Percentiles rank a stretch among this genome's conserved stretches.
Evolutionary conservation across 805 yeast species (phyloP).

Genomic region (Metschnikowia santaceciliae): DNA sequence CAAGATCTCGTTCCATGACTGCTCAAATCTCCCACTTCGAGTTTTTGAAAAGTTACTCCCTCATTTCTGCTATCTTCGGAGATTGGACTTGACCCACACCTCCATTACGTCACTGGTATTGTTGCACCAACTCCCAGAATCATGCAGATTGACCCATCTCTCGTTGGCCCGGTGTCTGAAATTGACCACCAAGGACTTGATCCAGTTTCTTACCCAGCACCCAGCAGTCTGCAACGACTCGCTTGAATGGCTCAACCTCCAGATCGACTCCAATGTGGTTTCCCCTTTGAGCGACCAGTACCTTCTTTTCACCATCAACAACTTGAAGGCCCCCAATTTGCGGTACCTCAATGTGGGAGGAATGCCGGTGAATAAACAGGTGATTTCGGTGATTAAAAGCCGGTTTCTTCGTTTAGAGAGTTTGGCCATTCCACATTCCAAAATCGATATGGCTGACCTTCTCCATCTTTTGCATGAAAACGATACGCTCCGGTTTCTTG

Average conservation of each 20-base stretch:
- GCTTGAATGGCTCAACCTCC: conserved; percentile 63
- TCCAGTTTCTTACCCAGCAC: conserved; percentile 66
- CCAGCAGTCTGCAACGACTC: conserved; percentile 52
- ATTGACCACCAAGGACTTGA: conserved; percentile 66
- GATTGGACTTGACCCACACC: conserved; percentile 80
- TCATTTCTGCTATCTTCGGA: conserved; percentile 50
- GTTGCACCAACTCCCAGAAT: conserved; percentile 45
- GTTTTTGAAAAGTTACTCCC: conserved; percentile 57
- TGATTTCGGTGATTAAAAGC: conserved; percentile 34
- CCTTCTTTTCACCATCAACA: conserved; percentile 41
- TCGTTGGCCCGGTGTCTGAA: conserved; percentile 55
- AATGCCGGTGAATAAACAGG: conserved; percentile 47
- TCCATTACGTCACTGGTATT: conserved; percentile 65
- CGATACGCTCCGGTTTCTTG: conserved; percentile 49
- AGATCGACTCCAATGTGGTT: conserved; percentile 60
- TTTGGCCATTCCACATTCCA: conserved; percentile 39
- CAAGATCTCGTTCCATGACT: conserved; percentile 78
- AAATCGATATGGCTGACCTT: conserved; percentile 36
- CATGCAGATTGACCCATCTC: conserved; percentile 67
- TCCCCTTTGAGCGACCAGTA: conserved; percentile 53
- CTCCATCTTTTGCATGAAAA: conserved; percentile 30
- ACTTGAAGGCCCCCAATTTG: conserved; percentile 43
- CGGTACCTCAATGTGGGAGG: conserved; percentile 62
- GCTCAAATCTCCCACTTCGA: conserved; percentile 68
- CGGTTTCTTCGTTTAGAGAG: conserved; percentile 41